Percentiles rank a stretch among this genome's conserved stretches.
These are phyloP conservation scores for Pleurotus tuber-regium DNA, from an alignment of 768 basidiomycete genomes.

Conservation along the genomic window DNA sequence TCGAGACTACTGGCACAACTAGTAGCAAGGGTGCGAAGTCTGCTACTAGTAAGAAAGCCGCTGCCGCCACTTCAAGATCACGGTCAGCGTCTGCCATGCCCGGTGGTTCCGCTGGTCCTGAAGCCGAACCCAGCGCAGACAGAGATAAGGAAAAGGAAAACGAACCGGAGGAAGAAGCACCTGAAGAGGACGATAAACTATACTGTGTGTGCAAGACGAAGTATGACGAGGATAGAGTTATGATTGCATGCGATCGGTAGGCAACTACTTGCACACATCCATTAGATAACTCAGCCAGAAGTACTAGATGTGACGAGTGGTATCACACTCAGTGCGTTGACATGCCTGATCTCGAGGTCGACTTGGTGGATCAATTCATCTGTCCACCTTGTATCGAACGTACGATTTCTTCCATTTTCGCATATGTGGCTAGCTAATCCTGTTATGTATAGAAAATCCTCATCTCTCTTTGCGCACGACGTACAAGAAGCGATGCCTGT, in stretches of 20 bases:
- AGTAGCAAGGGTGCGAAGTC: conserved; percentile 17
- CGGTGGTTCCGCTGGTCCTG: conserved; percentile 34
- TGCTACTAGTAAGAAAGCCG: conserved; percentile 33
- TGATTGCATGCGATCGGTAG: conserved; percentile 93
- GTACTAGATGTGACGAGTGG: conserved; percentile 86
- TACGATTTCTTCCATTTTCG: conserved; percentile 35
- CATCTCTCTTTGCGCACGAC: conserved; percentile 64
- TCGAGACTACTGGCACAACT: conserved; percentile 20
- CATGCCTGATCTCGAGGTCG: conserved; percentile 78
- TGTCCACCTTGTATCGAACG: conserved; percentile 80
- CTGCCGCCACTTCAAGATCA: conserved; percentile 47
- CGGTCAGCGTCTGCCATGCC: conserved; percentile 74
- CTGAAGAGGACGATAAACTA: conserved; percentile 63
- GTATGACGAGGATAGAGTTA: conserved; percentile 84
- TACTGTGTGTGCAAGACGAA: conserved; percentile 88
- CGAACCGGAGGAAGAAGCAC: conserved; percentile 42
- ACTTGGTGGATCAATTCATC: conserved; percentile 90
- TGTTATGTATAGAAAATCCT: conserved; percentile 47
- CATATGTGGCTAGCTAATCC: background rate
- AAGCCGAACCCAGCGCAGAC: conserved; percentile 35
- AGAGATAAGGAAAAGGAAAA: conserved; percentile 41
- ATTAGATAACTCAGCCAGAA: background rate
- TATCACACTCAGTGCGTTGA: conserved; percentile 85
- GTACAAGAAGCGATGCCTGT: conserved; percentile 78
- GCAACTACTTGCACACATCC: conserved; percentile 22